Evolutionary conservation across 768 basidiomycete species (phyloP), one percentile per base, ranked within the genome.

Genomic region (Russula sp.): DNA sequence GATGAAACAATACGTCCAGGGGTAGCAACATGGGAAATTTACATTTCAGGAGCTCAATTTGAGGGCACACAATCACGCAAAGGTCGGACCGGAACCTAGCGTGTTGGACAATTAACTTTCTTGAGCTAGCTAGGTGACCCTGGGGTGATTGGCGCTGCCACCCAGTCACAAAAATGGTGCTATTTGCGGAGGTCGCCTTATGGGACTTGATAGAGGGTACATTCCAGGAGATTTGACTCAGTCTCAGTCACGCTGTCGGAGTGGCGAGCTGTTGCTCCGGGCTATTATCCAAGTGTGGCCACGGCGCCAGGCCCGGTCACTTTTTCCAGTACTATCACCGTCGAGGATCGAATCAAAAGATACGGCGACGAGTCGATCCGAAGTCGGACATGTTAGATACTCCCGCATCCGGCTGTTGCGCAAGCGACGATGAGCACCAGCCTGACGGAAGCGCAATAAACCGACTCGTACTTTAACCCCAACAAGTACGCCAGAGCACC

Each of bases 191-290:
- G 34, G 57, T 38, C 20, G 13, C 46, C 52, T 38, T 34, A 59
- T 30, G 24, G 44, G 61, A 48, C 34, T 49, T 20, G 26, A 52
- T 30, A 48, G 24, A 48, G 28, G 22, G 32, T 28, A 5, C 64
- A 52, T 64, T 64, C 44, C 28, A n/a, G 38, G 48, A 24, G 22
- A 28, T 40, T 44, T 53, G 16, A 34, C 34, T 49, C 34, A 40
- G 50, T 24, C 28, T n/a, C 28, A 36, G 63, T 50, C 52, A 4
- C 28, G 4, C 28, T 28, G 28, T 28, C 28, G 30, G 57, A 7
- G 20, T 44, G 50, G 54, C 48, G 34, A 5, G 36, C 24, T n/a
- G 24, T 16, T 20, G 40, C 42, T 60, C 63, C 53, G 58, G 20
- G 44, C 13, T 22, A n/a, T n/a, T 42, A 28, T 46, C 50, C 51